phyloP scores from a whole-genome alignment of 2,329 filamentous ascomycete species.

The Whalleya microplaca region DNA sequence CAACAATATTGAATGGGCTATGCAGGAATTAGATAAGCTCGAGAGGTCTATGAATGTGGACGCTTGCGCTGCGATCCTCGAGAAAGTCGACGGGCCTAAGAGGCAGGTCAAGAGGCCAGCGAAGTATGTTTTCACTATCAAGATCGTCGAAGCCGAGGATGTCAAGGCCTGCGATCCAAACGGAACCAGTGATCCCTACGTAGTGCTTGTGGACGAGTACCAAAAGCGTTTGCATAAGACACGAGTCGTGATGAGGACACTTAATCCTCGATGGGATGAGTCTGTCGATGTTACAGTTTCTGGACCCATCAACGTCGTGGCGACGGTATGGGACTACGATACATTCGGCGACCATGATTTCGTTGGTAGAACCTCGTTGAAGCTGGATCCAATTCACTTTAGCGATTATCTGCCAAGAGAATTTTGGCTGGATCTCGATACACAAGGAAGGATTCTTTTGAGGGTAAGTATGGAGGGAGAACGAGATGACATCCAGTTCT shows the following conservation, averaged over 20 bases:
- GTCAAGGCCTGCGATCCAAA: slow-evolving; percentile 97
- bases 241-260: slow-evolving; percentile 82
- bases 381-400: slow-evolving; percentile 97
- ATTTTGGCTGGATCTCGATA: slow-evolving; percentile 97
- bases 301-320: slow-evolving; percentile 89
- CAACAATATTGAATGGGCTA: slow-evolving; percentile 96
- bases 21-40: slow-evolving; percentile 87
- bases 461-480: slow-evolving; percentile 99
- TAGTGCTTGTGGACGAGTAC: slow-evolving; percentile 95
- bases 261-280: slow-evolving; percentile 97
- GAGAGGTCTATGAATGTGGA: slow-evolving; percentile 92
- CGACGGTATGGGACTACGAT: slow-evolving; percentile 98
- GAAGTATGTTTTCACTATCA: slow-evolving; percentile 98
- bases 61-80: slow-evolving; percentile 80
- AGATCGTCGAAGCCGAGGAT: slow-evolving; percentile 97
- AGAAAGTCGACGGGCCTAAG: slow-evolving; percentile 72
- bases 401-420: slow-evolving; percentile 93
- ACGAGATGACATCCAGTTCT: slow-evolving; percentile 96
- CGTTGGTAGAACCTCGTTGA: slow-evolving; percentile 93
- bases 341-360: slow-evolving; percentile 97
- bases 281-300: slow-evolving; percentile 94
- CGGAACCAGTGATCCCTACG: slow-evolving; percentile 93
- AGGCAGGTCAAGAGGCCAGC: slow-evolving; percentile 67
- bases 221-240: slow-evolving; percentile 96
- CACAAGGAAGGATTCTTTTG: slow-evolving; percentile 85